Base-by-base conservation (phyloP, 257 asterid species). In the Pogostemon cablin region DNA sequence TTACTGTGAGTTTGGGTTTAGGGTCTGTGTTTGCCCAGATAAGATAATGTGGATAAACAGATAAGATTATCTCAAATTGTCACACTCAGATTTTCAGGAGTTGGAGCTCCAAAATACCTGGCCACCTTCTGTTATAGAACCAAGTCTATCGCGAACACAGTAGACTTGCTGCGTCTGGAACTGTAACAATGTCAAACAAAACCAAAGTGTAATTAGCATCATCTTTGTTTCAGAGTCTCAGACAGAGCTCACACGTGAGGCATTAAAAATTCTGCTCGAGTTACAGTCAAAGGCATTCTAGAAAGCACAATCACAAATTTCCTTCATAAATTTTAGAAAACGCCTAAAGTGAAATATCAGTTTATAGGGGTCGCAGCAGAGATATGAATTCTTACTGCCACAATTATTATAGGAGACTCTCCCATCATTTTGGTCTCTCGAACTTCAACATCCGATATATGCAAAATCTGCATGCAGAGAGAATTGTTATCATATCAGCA, bases 371-470 rank as follows among this genome's bases (percentile, higher is more conserved):
- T 9, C n/a, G 15, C 2, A 12, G 32, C 15, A 10, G 7, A 37
- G 54, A 44, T 37, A 6, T 8, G 61, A 57, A 44, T 73, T 62
- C 85, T 73, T 86, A 95, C 99, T 5, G 77, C 85, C 53, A 95
- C 79, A 65, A 95, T 89, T 63, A 95, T 95, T 73, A 95, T 83
- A 56, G 99, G 97, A 49, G 88, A 79, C 64, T 95, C 99, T 60
- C 95, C 99, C 97, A 95, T 85, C 96, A 95, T 86, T 86, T 91
- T 95, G 55, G 96, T 86, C 85, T 91, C 97, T 73, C 85, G 87
- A 67, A 95, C 96, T 72, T 91, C 97, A 32, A 80, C 91, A 1
- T 95, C 99, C 39, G 98, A 89, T 72, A 95, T 80, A 71, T 91
- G 99, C 67, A 95, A 79, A 78, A 95, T 91, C 99, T 95, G 91